phyloP scores from a whole-genome alignment of 108 stramenopile species.

The Aurantiochytrium sp. region DNA sequence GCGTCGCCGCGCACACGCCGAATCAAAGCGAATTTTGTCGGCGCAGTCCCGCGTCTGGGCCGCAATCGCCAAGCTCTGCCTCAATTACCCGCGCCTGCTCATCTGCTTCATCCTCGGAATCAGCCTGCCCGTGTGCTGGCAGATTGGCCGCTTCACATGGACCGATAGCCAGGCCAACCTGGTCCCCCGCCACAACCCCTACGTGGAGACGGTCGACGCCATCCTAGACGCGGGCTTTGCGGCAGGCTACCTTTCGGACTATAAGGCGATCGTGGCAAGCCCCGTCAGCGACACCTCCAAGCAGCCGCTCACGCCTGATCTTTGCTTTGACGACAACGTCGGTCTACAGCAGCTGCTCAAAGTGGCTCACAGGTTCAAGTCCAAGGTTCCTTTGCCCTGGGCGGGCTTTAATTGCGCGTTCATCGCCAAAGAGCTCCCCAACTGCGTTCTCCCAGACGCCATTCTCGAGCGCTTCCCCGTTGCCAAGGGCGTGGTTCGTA shows the following conservation, averaged over 20 bases:
- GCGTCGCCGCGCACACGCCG: neutral
- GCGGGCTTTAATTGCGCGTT: neutral
- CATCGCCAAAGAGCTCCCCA: neutral
- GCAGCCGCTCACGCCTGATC: neutral
- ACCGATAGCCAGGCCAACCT: conserved; percentile 22
- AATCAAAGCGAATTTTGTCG: neutral
- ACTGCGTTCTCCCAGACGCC: neutral
- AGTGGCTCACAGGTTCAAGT: neutral
- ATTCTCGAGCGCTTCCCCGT: neutral
- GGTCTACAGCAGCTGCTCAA: neutral
- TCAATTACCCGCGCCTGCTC: neutral
- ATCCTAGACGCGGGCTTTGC: neutral
- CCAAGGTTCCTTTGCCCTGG: neutral
- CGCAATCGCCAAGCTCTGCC: conserved; percentile 13
- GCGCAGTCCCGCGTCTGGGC: conserved; percentile 18
- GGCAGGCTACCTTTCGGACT: neutral
- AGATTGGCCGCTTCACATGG: neutral
- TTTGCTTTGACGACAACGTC: neutral
- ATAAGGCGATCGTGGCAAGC: neutral
- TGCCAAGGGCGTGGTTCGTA: neutral
- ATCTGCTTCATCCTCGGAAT: neutral
- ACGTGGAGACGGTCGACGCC: neutral
- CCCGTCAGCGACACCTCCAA: neutral
- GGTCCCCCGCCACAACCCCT: neutral
- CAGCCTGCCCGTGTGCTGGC: neutral